Percentiles rank a stretch among this genome's conserved stretches.
phyloP scores from a whole-genome alignment of 2,329 filamentous ascomycete genomes.

The Achaetomium macrosporum region DNA sequence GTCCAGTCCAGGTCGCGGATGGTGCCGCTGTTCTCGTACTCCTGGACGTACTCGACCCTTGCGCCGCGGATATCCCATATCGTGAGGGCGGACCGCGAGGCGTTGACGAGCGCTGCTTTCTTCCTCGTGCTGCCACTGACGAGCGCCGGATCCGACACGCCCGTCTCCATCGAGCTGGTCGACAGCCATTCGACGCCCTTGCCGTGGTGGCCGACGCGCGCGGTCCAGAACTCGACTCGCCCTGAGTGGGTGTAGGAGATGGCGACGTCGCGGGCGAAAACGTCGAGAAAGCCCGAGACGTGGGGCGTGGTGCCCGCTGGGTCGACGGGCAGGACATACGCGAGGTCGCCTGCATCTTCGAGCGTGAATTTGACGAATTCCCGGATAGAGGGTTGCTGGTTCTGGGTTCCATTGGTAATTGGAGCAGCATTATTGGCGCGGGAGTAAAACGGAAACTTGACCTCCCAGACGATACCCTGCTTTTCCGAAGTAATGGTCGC shows the following conservation, averaged over 20 bases:
- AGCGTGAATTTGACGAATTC: slow-evolving; percentile 70
- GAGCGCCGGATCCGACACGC: slow-evolving; percentile 64
- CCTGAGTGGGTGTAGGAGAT: slow-evolving; percentile 76
- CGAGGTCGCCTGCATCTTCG: slow-evolving; percentile 50
- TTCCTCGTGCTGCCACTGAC: slow-evolving; percentile 82
- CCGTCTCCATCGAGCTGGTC: slow-evolving; percentile 76
- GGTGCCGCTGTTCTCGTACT: slow-evolving; percentile 64
- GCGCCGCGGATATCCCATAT: slow-evolving; percentile 87
- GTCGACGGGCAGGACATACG: slow-evolving; percentile 74
- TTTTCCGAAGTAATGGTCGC: slow-evolving; percentile 78
- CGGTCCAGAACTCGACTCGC: slow-evolving; percentile 78
- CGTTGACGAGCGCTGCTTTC: slow-evolving; percentile 78
- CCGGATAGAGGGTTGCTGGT: slow-evolving; percentile 39
- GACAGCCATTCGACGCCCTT: slow-evolving; percentile 70
- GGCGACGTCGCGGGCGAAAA: slow-evolving; percentile 79
- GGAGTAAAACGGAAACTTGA: slow-evolving; percentile 51
- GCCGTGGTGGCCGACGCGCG: slow-evolving; percentile 58
- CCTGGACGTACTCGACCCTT: slow-evolving; percentile 73
- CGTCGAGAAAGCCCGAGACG: slow-evolving; percentile 73
- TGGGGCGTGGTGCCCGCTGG: slow-evolving; percentile 69
- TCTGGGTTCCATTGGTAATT: slow-evolving; percentile 10
- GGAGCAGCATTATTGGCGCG: slow-evolving; percentile 12
- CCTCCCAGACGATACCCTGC: slow-evolving; percentile 75
- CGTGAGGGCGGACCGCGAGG: slow-evolving; percentile 65
- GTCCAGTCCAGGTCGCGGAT: slow-evolving; percentile 93